Conservation (phyloP, 768 basidiomycete genomes). For the Daedaleopsis nitida region DNA sequence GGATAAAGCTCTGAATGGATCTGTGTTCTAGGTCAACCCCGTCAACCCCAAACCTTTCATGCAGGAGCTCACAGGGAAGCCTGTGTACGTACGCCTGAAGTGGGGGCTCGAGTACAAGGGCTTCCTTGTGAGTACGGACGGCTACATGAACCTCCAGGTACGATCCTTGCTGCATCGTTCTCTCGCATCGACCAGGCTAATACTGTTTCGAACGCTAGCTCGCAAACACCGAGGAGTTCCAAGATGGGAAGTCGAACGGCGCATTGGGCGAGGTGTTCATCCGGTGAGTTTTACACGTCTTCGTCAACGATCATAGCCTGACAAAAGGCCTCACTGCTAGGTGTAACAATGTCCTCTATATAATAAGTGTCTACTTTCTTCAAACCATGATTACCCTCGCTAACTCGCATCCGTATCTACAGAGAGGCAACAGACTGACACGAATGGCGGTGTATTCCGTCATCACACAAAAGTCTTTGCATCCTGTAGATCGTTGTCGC, state of each 20-base stretch:
- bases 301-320: conserved; percentile 5
- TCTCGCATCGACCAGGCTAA: not conserved
- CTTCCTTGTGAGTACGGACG: conserved; percentile 97
- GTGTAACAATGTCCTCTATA: conserved; percentile 96
- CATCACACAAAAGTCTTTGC: not conserved
- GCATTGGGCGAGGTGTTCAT: conserved; percentile 99
- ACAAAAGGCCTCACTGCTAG: conserved; percentile 37
- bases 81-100: conserved; percentile 92
- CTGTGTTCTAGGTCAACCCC: conserved; percentile 65
- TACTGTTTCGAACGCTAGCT: conserved; percentile 53
- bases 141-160: conserved; percentile 99
- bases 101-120: conserved; percentile 99
- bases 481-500: not conserved
- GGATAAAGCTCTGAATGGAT: not conserved
- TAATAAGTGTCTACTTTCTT: conserved; percentile 61
- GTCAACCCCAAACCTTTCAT: conserved; percentile 99
- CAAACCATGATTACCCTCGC: conserved; percentile 24
- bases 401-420: conserved; percentile 43
- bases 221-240: conserved; percentile 98
- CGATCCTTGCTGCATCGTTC: conserved; percentile 18
- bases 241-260: conserved; percentile 93
- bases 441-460: not conserved
- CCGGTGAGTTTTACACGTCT: conserved; percentile 54
- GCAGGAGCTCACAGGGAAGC: conserved; percentile 97
- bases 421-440: conserved; percentile 63